phyloP scores from a whole-genome alignment of 1,284 basidiomycete genomes.

The Sanguinoderma infundibulare region DNA sequence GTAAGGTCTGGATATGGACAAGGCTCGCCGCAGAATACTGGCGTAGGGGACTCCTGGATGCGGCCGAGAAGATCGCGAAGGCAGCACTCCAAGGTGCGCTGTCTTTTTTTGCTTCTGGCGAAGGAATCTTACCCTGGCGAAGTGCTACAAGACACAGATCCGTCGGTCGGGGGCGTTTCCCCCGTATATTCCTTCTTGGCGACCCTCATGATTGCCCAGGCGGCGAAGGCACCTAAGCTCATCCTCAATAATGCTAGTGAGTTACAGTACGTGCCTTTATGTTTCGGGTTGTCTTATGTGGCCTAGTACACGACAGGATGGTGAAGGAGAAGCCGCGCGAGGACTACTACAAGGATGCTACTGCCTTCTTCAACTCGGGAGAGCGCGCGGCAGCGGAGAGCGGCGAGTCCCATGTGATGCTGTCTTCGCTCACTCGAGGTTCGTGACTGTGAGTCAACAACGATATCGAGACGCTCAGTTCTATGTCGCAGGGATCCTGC shows the following conservation, averaged over 20 bases:
- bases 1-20: slow-evolving; percentile 75
- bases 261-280: slow-evolving; percentile 30
- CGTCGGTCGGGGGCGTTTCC: slow-evolving; percentile 43
- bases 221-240: slow-evolving; percentile 82
- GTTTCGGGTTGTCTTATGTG: background rate
- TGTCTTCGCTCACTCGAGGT: slow-evolving; percentile 76
- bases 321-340: slow-evolving; percentile 67
- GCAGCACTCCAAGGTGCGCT: slow-evolving; percentile 66
- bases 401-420: slow-evolving; percentile 48
- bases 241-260: slow-evolving; percentile 74
- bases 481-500: slow-evolving; percentile 65
- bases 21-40: slow-evolving; percentile 81
- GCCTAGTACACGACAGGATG: slow-evolving; percentile 61
- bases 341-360: slow-evolving; percentile 70
- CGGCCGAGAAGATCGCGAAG: slow-evolving; percentile 70
- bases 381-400: slow-evolving; percentile 57
- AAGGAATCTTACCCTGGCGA: background rate
- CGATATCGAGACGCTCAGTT: slow-evolving; percentile 14
- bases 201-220: slow-evolving; percentile 80
- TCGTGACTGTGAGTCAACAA: slow-evolving; percentile 7
- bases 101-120: background rate
- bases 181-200: slow-evolving; percentile 83
- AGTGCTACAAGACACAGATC: slow-evolving; percentile 62
- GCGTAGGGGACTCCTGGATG: slow-evolving; percentile 67
- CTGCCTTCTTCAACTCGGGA: slow-evolving; percentile 70